phyloP scores from a whole-genome alignment of 164 flowering plant genomes.

The Euptelea pleiosperma region DNA sequence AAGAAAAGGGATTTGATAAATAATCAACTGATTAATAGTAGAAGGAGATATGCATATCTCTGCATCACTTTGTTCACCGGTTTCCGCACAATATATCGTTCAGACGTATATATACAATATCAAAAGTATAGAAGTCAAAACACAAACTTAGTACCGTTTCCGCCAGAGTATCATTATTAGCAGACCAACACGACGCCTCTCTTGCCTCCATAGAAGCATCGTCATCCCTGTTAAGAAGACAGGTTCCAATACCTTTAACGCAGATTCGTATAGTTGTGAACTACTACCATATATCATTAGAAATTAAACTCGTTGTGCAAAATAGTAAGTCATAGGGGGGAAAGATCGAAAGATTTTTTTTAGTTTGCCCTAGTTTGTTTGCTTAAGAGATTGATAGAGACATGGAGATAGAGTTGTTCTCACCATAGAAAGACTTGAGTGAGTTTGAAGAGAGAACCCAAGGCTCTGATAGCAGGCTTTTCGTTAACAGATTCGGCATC shows the following conservation, averaged over 20 bases:
- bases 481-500: conserved; percentile 14
- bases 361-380: background rate
- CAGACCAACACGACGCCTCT: conserved; percentile 2
- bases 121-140: conserved; percentile 1
- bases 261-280: background rate
- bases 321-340: background rate
- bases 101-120: too few species aligned
- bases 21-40: too few species aligned
- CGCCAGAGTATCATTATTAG: background rate
- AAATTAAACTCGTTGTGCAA: background rate
- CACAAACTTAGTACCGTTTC: conserved; percentile 11
- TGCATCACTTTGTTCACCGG: too few species aligned
- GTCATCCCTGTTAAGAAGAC: conserved; percentile 40
- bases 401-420: conserved; percentile 8
- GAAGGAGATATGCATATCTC: too few species aligned
- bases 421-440: conserved; percentile 63
- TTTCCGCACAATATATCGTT: too few species aligned
- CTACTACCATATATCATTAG: too few species aligned
- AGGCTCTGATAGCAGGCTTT: conserved; percentile 47
- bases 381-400: background rate
- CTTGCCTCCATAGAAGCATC: conserved; percentile 24
- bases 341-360: background rate
- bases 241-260: background rate
- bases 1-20: background rate
- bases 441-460: conserved; percentile 67